A percentile compares a stretch with the other conserved stretches of the same genome.
These are phyloP conservation scores for Candida schatavii DNA, from an alignment of 805 yeast genomes.

Conservation along the genomic window DNA sequence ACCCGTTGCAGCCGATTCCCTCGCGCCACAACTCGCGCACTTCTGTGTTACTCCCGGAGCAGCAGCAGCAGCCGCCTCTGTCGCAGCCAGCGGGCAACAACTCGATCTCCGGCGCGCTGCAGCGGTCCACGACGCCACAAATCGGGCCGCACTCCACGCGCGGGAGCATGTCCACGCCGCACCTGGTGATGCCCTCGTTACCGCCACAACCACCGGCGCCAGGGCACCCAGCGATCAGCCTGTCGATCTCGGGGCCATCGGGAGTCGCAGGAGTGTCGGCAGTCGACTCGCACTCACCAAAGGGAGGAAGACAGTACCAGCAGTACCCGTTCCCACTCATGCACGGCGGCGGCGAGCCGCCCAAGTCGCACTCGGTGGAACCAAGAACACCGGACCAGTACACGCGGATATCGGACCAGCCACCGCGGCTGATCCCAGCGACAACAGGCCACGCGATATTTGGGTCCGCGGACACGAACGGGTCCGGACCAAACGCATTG, in stretches of 20 bases:
- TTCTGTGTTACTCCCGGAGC: slow-evolving; percentile 3
- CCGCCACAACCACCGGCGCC: slow-evolving; percentile 2
- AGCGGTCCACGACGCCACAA: neutral
- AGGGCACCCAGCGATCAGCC: slow-evolving; percentile 1
- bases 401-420: neutral
- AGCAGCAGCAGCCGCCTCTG: neutral
- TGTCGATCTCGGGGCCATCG: neutral
- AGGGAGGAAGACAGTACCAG: slow-evolving; percentile 5
- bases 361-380: neutral
- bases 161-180: too few species aligned
- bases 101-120: neutral
- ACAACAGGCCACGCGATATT: neutral
- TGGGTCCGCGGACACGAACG: neutral
- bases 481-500: neutral
- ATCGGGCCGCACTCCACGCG: neutral
- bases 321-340: slow-evolving; percentile 18
- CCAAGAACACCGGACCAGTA: slow-evolving; percentile 1
- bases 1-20: slow-evolving; percentile 33
- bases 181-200: slow-evolving; percentile 1
- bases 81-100: neutral
- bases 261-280: too few species aligned
- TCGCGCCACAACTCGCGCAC: slow-evolving; percentile 12
- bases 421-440: neutral
- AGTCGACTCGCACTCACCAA: slow-evolving; percentile 1
- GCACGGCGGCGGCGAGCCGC: slow-evolving; percentile 6